These are phyloP conservation scores for Talaromyces atroroseus DNA, from an alignment of 2,329 filamentous ascomycete genomes.

Conservation along the genomic window DNA sequence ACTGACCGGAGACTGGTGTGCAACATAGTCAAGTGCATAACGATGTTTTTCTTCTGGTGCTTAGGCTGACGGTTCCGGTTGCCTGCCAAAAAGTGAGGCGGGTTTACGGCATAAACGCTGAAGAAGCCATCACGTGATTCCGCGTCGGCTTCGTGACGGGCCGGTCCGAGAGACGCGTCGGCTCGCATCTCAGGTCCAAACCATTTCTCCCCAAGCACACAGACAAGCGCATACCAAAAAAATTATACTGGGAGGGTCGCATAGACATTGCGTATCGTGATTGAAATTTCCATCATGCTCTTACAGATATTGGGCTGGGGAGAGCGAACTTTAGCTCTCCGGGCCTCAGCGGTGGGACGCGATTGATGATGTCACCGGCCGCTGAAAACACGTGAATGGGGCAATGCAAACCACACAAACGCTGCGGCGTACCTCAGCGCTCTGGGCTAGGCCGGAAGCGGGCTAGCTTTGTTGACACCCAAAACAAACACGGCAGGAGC, in stretches of 20 bases:
- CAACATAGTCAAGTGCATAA: not conserved
- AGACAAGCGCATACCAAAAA: slow-evolving; percentile 6
- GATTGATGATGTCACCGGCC: slow-evolving; percentile 24
- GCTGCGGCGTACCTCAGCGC: not conserved
- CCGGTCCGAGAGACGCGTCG: slow-evolving; percentile 13
- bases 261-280: not conserved
- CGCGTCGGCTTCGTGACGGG: slow-evolving; percentile 22
- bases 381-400: not conserved
- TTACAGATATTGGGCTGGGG: not conserved
- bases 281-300: not conserved
- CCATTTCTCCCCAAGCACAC: not conserved
- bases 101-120: not conserved
- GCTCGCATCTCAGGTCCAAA: not conserved
- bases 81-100: not conserved
- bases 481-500: slow-evolving; percentile 7
- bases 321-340: not conserved
- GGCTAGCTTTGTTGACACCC: slow-evolving; percentile 19
- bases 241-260: not conserved
- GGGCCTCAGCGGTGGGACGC: slow-evolving; percentile 20
- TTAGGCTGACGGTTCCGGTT: not conserved
- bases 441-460: slow-evolving; percentile 10
- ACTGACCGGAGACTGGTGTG: not conserved
- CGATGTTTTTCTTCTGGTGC: not conserved
- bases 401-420: slow-evolving; percentile 15
- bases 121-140: slow-evolving; percentile 24